phyloP scores from a whole-genome alignment of 306 rosid species.

The Malus asiatica region DNA sequence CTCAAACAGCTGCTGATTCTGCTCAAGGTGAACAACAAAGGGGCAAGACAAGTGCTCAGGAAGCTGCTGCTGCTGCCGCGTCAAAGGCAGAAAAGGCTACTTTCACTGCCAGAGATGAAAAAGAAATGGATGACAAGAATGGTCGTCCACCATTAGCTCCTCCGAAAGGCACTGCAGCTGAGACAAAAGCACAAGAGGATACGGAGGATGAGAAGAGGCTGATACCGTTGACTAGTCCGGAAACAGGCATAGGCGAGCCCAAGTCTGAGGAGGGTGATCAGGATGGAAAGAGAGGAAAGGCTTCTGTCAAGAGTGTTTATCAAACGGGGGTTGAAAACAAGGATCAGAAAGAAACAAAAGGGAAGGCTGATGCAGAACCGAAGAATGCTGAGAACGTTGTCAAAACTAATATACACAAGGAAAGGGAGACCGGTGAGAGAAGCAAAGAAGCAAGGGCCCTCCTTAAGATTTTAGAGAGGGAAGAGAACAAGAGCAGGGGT shows the following conservation, averaged over 20 bases:
- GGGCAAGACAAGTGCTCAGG: background rate
- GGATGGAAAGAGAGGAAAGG: conserved; percentile 10
- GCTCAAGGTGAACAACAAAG: background rate
- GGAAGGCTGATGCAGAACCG: conserved; percentile 16
- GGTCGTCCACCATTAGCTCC: background rate
- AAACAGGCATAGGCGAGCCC: background rate
- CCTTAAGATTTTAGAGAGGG: conserved; percentile 8
- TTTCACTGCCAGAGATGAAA: background rate
- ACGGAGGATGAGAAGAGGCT: background rate
- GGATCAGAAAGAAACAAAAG: conserved; percentile 2
- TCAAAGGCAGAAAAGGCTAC: background rate
- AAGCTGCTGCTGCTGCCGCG: background rate
- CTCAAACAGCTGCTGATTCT: background rate
- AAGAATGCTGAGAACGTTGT: conserved; percentile 7
- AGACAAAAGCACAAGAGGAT: background rate
- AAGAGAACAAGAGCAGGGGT: conserved; percentile 7
- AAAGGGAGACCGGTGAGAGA: conserved; percentile 14
- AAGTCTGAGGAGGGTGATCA: conserved; percentile 9
- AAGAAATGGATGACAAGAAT: background rate
- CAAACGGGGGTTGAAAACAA: background rate
- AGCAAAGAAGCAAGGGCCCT: conserved; percentile 7
- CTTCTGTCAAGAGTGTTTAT: background rate
- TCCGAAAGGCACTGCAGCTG: background rate
- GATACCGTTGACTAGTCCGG: background rate
- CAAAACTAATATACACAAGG: conserved; percentile 1